Conservation (phyloP, 805 yeast species). For the Pichia cephalocereana region DNA sequence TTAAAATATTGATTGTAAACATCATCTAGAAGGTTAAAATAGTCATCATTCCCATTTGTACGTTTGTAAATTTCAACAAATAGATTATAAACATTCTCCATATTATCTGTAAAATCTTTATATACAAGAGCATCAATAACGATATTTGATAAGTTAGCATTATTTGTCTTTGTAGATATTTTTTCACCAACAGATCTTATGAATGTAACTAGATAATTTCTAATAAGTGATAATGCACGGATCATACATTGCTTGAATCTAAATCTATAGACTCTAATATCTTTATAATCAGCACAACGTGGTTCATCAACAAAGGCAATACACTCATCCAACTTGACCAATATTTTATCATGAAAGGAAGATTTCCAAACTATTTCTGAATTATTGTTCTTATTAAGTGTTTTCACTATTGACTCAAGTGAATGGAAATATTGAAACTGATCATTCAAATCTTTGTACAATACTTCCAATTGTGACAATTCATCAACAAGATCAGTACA, state of each 20-base stretch:
- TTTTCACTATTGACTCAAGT: conserved; percentile 59
- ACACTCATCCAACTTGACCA: conserved; percentile 57
- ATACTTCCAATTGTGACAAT: conserved; percentile 32
- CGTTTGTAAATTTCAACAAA: not conserved
- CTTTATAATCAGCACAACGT: conserved; percentile 46
- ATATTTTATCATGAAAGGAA: conserved; percentile 41
- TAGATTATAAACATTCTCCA: not conserved
- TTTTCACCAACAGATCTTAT: conserved; percentile 20
- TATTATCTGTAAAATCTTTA: not conserved
- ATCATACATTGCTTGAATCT: conserved; percentile 79
- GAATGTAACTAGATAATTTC: conserved; percentile 50
- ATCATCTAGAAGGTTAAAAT: conserved; percentile 58
- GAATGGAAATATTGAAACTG: conserved; percentile 57
- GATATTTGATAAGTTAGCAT: not conserved
- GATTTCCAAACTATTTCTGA: conserved; percentile 60
- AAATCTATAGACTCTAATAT: conserved; percentile 56
- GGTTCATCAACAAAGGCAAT: conserved; percentile 48
- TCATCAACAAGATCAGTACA: conserved; percentile 42
- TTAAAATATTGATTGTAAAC: conserved; percentile 56
- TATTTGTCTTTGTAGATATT: conserved; percentile 16
- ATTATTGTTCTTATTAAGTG: conserved; percentile 52
- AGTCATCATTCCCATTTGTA: conserved; percentile 29
- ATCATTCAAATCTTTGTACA: conserved; percentile 36
- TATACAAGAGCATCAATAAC: not conserved
- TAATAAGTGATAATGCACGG: conserved; percentile 65